Evolutionary conservation across 495 filamentous ascomycete genomes (phyloP), one percentile per base, ranked within the genome.

Genomic region (Penicillium manginii): DNA sequence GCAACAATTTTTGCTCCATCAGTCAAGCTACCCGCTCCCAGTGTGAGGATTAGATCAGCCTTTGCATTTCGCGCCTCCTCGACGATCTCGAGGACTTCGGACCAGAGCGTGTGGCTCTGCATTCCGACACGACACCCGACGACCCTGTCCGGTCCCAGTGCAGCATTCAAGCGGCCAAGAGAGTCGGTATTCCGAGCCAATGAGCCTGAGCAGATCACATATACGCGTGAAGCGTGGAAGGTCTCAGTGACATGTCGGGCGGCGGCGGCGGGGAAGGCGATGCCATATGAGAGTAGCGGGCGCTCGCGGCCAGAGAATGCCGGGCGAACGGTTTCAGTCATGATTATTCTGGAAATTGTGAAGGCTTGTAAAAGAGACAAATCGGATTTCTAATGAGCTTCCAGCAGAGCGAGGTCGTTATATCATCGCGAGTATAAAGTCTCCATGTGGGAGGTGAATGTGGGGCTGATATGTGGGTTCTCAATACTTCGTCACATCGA

Each of bases 1-100:
- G 78, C 70, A 54, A 84, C 70, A 4, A 88, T 75, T 67, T 88
- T 88, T 2, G 84, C 83, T 0, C 72, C 84, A 64, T 89, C 86
- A 1, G 84, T 85, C 60, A 88, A 62, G 33, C 80, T 84, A 0
- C 86, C 86, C 14, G 77, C 86, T 31, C 86, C 86, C 3, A 88
- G 70, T 0, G 85, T 88, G 33, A 89, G 62, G 37, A 88, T 66
- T 26, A 81, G 63, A 74, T 89, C 86, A 4, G 80, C 81, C 10
- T 77, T 54, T 15, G 71, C 71, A 17, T 64, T 63, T n/a, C 74
- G 64, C 1, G 80, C 70, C 8, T 88, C 83, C 4, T 75, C 63
- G 11, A 76, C 66, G 31, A 88, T 81, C 39, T 83, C 75, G 3
- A 88, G 55, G 3, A 88, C 73, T 53, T 87, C 86, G 19, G 81